Evolutionary conservation across 2,329 filamentous ascomycete species (phyloP), one percentile per base, ranked within the genome.

Genomic region (Trichophyton simii): DNA sequence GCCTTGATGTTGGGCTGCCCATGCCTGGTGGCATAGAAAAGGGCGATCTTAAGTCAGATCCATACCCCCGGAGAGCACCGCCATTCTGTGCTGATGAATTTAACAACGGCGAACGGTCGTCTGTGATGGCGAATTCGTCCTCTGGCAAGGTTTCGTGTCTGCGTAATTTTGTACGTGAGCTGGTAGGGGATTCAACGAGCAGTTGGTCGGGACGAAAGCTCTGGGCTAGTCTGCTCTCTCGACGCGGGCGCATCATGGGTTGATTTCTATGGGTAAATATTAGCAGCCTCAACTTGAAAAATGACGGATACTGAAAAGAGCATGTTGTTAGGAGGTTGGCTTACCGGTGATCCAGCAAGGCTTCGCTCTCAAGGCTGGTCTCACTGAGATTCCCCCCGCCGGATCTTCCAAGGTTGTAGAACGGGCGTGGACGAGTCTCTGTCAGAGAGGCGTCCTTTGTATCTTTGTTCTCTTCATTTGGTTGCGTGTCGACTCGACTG

Each of bases 341-440:
- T 44, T 76, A 88, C 85, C 90, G 83, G 73, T 97, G 92, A 74
- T 97, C 92, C 18, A 97, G 78, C 66, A 97, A 77, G 6, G 84
- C 86, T 71, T 95, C 87, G 72, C 91, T 96, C 67, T 96, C 92
- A 65, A 97, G 78, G 72, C 92, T 97, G 0, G 88, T 91, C 68
- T 82, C 86, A 76, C 92, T 97, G 65, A 86, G 71, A 70, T 88
- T 89, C 52, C 77, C 74, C 6, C 78, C 69, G 22, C 69, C 66
- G 55, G 69, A 66, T 63, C 75, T 73, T n/a, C 70, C 69, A 59
- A 83, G 69, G 46, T 79, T 77, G 70, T 85, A 85, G 69, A 84
- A 82, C 63, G 78, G 77, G 60, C 73, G 73, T 64, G 74, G 74
- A 38, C 73, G 70, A 18, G 74, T 69, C 59, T 71, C 64, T 22